These are phyloP conservation scores for Hemileccinum hortonii DNA, from an alignment of 1,284 basidiomycete genomes.

Conservation along the genomic window DNA sequence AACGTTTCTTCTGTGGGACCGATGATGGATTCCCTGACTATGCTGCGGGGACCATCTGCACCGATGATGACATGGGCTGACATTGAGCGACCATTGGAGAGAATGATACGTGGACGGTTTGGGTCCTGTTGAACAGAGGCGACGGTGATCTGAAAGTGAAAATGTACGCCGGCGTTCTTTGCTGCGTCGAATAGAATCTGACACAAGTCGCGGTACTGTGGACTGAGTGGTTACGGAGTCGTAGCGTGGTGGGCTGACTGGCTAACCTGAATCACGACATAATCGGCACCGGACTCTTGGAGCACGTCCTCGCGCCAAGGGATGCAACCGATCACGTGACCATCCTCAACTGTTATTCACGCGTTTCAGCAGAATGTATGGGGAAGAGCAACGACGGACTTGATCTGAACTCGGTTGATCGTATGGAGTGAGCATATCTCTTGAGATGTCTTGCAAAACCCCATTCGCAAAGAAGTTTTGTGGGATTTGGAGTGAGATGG, in stretches of 20 bases:
- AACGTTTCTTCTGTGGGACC: conserved; percentile 19
- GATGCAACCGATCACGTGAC: conserved; percentile 45
- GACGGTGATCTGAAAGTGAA: conserved; percentile 42
- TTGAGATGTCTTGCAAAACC: conserved; percentile 44
- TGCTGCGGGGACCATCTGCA: conserved; percentile 40
- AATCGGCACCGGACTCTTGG: conserved; percentile 53
- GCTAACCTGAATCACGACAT: conserved; percentile 49
- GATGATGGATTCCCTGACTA: conserved; percentile 26
- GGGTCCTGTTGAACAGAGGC: conserved; percentile 31
- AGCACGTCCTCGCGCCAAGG: conserved; percentile 55
- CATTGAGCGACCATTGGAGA: conserved; percentile 38
- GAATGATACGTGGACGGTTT: conserved; percentile 24
- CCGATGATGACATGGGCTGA: conserved; percentile 42
- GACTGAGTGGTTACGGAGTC: conserved; percentile 9
- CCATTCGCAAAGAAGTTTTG: conserved; percentile 54
- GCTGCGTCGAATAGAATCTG: conserved; percentile 44
- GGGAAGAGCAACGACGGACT: conserved; percentile 11
- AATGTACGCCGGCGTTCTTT: conserved; percentile 39
- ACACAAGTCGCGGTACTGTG: conserved; percentile 48
- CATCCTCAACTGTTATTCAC: conserved; percentile 22
- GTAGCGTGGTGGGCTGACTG: neutral
- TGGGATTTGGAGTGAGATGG: conserved; percentile 53
- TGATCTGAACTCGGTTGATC: conserved; percentile 27
- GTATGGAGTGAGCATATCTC: conserved; percentile 31
- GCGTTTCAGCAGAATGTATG: neutral